Evolutionary conservation across 176 grass and related monocot species (phyloP).

Genomic region (Tillandsia fasciculata): DNA sequence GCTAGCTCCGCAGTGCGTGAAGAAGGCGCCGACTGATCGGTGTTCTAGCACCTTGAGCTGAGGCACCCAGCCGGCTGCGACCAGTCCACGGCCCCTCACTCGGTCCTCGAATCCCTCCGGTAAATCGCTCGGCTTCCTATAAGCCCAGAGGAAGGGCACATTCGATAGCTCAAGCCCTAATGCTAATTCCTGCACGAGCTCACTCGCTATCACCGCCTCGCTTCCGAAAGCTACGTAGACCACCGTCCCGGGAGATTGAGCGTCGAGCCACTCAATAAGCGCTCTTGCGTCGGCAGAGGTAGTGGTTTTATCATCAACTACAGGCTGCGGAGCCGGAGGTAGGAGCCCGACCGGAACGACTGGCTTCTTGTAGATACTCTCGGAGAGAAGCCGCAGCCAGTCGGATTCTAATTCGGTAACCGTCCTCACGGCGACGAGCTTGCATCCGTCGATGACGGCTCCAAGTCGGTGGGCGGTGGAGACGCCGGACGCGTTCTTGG

Average conservation of each 20-base stretch:
- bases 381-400: slow-evolving; percentile 17
- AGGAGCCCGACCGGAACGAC: slow-evolving; percentile 27
- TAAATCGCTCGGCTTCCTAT: slow-evolving; percentile 13
- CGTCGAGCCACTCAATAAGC: slow-evolving; percentile 27
- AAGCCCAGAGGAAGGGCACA: slow-evolving; percentile 43
- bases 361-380: slow-evolving; percentile 13
- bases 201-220: slow-evolving; percentile 27
- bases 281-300: not conserved
- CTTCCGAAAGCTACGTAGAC: slow-evolving; percentile 56
- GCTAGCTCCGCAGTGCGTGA: no score
- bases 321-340: not conserved
- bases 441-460: not conserved
- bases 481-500: slow-evolving; percentile 9
- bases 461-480: not conserved
- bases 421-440: slow-evolving; percentile 24
- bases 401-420: slow-evolving; percentile 30
- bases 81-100: not conserved
- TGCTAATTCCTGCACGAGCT: slow-evolving; percentile 36
- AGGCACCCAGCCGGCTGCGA: slow-evolving; percentile 29
- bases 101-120: slow-evolving; percentile 31
- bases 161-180: slow-evolving; percentile 38
- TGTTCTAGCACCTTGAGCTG: slow-evolving; percentile 36
- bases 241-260: slow-evolving; percentile 24
- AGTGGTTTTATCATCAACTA: no score
- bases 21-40: slow-evolving; percentile 25